Percentiles rank a stretch among this genome's conserved stretches.
Conservation (phyloP, 116 monocot genomes). For the Zostera marina region DNA sequence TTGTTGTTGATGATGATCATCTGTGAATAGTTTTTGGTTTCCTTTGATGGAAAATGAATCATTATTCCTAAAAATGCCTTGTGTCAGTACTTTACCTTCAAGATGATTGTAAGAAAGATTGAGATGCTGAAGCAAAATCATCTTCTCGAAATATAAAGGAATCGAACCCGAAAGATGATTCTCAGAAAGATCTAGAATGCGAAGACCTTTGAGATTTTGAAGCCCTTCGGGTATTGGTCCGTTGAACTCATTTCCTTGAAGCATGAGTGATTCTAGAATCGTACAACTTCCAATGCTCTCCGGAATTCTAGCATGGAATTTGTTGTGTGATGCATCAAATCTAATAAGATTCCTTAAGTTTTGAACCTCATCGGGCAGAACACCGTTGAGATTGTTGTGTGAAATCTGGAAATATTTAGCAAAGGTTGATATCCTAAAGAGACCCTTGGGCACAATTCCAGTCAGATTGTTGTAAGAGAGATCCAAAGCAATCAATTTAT, state of each 20-base stretch:
- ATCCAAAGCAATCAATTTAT: neutral
- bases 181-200: constrained; percentile 13
- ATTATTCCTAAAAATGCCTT: too few relatives aligned
- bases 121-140: constrained; percentile 10
- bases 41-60: too few relatives aligned
- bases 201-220: neutral
- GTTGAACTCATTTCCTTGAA: neutral
- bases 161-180: constrained; percentile 15
- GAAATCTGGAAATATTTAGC: too few relatives aligned
- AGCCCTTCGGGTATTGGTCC: neutral
- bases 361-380: constrained; percentile 17
- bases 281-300: constrained; percentile 11
- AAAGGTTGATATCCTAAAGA: neutral
- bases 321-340: constrained; percentile 18
- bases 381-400: constrained; percentile 13
- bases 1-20: too few relatives aligned
- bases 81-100: neutral
- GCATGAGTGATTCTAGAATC: neutral
- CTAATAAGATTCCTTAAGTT: constrained; percentile 9
- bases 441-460: neutral
- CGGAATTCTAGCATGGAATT: neutral
- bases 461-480: neutral
- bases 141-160: constrained; percentile 16
- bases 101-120: constrained; percentile 16
- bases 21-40: too few relatives aligned